Conservation (phyloP, 202 grass and related monocot species). For the Bolboschoenoplectus hybrid region DNA sequence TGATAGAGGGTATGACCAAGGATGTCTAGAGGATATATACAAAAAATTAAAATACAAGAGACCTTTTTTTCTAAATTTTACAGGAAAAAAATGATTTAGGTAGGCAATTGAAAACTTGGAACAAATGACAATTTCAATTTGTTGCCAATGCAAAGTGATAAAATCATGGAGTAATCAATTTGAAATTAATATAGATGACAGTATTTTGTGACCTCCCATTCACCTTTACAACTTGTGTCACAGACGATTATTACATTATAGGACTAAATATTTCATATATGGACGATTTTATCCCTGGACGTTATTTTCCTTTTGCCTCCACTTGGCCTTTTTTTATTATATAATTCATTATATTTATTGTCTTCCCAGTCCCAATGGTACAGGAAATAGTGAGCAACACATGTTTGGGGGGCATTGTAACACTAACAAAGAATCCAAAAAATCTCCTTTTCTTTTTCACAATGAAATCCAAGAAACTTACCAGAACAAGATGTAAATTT, state of each 20-base stretch:
- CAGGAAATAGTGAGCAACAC: conserved; percentile 8
- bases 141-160: neutral
- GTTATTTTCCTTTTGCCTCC: neutral
- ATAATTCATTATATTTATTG: neutral
- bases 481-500: conserved; percentile 12
- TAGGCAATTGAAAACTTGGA: neutral
- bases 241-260: neutral
- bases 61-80: too few species aligned
- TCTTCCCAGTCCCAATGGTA: neutral
- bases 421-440: neutral
- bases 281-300: neutral
- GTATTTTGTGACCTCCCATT: neutral
- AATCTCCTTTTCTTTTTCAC: neutral
- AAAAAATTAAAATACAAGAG: neutral
- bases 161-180: neutral
- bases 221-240: neutral
- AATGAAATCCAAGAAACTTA: conserved; percentile 25
- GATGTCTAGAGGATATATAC: neutral
- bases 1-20: neutral
- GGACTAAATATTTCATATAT: neutral
- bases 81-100: neutral
- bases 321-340: neutral
- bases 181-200: neutral
- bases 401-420: neutral
- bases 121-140: neutral